A percentile compares a stretch with the other conserved stretches of the same genome.
These are phyloP conservation scores for Populus deltoides DNA, from an alignment of 345 rosid species.

Conservation along the genomic window DNA sequence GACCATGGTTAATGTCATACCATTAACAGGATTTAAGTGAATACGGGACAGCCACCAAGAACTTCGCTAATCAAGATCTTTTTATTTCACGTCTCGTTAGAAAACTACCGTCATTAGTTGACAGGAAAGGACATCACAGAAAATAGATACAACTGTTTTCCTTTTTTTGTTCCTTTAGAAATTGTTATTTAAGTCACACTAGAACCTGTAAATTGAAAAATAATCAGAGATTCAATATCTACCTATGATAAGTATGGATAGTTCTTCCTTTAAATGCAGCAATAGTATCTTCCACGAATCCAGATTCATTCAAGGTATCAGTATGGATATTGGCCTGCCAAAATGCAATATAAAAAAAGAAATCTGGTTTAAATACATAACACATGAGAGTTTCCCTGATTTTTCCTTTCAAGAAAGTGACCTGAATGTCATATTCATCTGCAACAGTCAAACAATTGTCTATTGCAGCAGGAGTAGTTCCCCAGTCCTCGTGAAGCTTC, in stretches of 20 bases:
- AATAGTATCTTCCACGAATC: constrained; percentile 92
- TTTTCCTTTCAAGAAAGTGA: constrained; percentile 9
- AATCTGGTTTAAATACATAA: neutral
- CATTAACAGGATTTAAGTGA: neutral
- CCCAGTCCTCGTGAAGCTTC: constrained; percentile 99
- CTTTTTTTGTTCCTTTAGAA: too few species aligned
- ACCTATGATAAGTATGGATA: constrained; percentile 97
- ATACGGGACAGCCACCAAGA: neutral
- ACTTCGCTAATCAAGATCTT: neutral
- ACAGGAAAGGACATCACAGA: neutral
- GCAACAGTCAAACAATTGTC: constrained; percentile 84
- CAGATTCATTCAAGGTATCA: constrained; percentile 93
- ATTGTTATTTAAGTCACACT: too few species aligned
- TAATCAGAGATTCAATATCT: constrained; percentile 6
- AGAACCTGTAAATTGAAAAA: too few species aligned
- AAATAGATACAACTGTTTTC: neutral
- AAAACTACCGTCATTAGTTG: too few species aligned
- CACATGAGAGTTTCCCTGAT: too few species aligned
- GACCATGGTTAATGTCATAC: neutral
- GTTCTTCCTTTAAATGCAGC: constrained; percentile 87
- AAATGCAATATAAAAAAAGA: constrained; percentile 9
- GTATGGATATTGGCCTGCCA: constrained; percentile 93
- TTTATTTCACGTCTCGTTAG: neutral
- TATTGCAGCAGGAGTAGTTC: constrained; percentile 92
- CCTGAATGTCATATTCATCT: constrained; percentile 79